Evolutionary conservation across 805 yeast species (phyloP).

Genomic region (Kuraishia borneana): DNA sequence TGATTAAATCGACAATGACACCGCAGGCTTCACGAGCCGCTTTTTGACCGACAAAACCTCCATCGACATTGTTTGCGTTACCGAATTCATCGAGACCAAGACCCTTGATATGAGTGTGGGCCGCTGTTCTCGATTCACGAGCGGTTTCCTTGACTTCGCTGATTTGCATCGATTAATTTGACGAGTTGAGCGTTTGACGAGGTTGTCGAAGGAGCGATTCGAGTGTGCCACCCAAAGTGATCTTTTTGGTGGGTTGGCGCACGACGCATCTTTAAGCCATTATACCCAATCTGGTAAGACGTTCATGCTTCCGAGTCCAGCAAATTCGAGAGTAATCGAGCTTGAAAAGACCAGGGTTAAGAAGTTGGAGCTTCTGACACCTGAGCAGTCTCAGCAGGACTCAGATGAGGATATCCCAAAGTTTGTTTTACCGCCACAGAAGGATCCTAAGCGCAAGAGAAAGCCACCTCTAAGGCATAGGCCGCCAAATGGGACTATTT

Average conservation of each 20-base stretch:
- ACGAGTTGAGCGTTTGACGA: no score
- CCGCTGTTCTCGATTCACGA: conserved; percentile 71
- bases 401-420: neutral
- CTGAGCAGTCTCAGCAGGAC: conserved; percentile 1
- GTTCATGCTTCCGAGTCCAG: neutral
- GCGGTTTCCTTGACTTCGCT: conserved; percentile 8
- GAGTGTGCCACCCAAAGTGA: no score
- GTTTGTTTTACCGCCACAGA: neutral
- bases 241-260: no score
- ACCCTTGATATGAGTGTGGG: conserved; percentile 95
- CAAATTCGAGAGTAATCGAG: neutral
- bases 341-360: neutral
- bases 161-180: conserved; percentile 9
- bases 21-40: conserved; percentile 90
- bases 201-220: no score
- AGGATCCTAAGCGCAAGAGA: conserved; percentile 10
- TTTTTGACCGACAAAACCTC: conserved; percentile 77
- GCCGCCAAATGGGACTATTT: conserved; percentile 32
- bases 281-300: no score
- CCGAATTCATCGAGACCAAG: conserved; percentile 90
- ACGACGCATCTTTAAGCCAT: no score
- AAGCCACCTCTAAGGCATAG: conserved; percentile 35
- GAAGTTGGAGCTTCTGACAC: conserved; percentile 1
- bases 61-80: conserved; percentile 71
- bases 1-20: conserved; percentile 84